Conservation (phyloP, 306 rosid species). For the apple (Malus domestica) region ASM211411v1 NC_041801.1:17568001-17568500, state of each 20-base stretch:
- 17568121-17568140: no score
- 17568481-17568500: neutral
- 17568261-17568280: neutral
- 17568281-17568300: neutral
- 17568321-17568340: neutral
- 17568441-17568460: neutral
- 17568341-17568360: neutral
- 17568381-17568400: neutral
- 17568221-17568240: conserved; percentile 15
- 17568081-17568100: neutral
- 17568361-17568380: neutral
- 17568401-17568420: neutral
- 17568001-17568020: neutral
- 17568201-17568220: conserved; percentile 46
- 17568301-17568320: neutral
- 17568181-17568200: conserved; percentile 40
- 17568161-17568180: conserved; percentile 45
- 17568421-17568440: no score
- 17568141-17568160: conserved; percentile 74
- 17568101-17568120: neutral
- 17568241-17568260: neutral
- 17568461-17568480: neutral
- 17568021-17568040: neutral
- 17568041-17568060: neutral
- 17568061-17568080: neutral